Conservation (phyloP, 1,284 basidiomycete genomes). For the Chondrostereum purpureum region DNA sequence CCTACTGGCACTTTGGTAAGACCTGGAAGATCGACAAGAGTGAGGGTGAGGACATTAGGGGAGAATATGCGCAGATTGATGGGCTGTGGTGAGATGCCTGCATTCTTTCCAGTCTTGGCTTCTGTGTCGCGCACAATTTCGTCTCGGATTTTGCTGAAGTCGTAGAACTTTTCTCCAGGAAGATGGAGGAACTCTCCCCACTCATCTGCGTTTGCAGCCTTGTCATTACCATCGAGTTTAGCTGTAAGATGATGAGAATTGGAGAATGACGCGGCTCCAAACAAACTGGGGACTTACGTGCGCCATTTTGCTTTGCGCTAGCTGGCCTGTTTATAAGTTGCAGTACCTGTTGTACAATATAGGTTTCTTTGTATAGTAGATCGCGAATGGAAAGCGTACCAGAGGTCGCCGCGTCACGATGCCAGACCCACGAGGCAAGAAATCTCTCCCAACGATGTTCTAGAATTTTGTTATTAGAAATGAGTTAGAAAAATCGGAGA, state of each 20-base stretch:
- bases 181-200: conserved; percentile 99
- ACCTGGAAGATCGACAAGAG: conserved; percentile 95
- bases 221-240: conserved; percentile 32
- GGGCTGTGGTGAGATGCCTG: conserved; percentile 90
- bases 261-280: neutral
- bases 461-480: conserved; percentile 24
- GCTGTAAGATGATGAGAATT: conserved; percentile 3
- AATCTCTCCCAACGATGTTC: conserved; percentile 97
- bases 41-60: conserved; percentile 93
- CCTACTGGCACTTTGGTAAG: conserved; percentile 96
- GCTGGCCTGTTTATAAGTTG: conserved; percentile 88
- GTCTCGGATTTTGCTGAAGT: conserved; percentile 94
- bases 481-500: conserved; percentile 2
- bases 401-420: conserved; percentile 95
- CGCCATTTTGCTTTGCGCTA: conserved; percentile 17
- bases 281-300: conserved; percentile 19
- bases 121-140: conserved; percentile 97
- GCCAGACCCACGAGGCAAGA: conserved; percentile 94
- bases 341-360: conserved; percentile 53
- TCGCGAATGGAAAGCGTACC: conserved; percentile 33
- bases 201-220: conserved; percentile 82
- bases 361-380: conserved; percentile 8
- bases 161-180: conserved; percentile 94
- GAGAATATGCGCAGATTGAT: conserved; percentile 98
- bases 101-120: conserved; percentile 96